Percentiles rank a stretch among this genome's conserved stretches.
Evolutionary conservation across 345 rosid genomes (phyloP).

Genomic region (Eucalyptus polyanthemos): DNA sequence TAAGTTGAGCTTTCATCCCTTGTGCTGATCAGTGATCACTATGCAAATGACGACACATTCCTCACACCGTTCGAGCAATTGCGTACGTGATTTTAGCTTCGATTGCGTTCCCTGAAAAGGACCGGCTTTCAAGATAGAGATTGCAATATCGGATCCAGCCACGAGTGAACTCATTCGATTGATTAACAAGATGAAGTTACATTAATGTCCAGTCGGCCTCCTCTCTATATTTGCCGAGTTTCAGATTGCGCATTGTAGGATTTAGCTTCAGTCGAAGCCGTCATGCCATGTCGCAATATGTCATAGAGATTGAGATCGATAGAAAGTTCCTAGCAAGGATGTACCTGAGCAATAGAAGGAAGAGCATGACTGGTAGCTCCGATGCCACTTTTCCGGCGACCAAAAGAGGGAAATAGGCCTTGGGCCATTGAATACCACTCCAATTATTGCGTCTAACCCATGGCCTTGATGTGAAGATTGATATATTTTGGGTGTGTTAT

Average conservation of each 20-base stretch:
- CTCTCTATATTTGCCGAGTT: no score
- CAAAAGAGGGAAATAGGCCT: background rate
- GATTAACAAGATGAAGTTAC: no score
- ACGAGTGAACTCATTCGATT: no score
- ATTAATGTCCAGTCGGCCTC: no score
- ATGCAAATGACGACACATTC: background rate
- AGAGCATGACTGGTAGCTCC: background rate
- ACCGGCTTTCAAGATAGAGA: background rate
- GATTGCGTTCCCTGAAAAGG: background rate
- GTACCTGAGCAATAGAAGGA: background rate
- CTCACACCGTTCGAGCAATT: background rate
- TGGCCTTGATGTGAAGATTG: background rate
- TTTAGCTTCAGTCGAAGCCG: no score
- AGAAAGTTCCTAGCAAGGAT: background rate
- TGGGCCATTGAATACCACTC: background rate
- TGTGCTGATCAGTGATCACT: background rate
- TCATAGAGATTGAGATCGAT: no score
- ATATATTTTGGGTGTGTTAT: no score
- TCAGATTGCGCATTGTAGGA: no score
- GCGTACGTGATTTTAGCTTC: background rate
- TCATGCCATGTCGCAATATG: accelerated
- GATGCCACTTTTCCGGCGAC: background rate
- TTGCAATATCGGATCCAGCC: background rate
- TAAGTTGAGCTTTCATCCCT: background rate
- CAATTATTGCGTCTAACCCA: background rate